These are phyloP conservation scores for Musa acuminata DNA, from an alignment of 176 grass and related monocot species.

Conservation along the genomic window DNA sequence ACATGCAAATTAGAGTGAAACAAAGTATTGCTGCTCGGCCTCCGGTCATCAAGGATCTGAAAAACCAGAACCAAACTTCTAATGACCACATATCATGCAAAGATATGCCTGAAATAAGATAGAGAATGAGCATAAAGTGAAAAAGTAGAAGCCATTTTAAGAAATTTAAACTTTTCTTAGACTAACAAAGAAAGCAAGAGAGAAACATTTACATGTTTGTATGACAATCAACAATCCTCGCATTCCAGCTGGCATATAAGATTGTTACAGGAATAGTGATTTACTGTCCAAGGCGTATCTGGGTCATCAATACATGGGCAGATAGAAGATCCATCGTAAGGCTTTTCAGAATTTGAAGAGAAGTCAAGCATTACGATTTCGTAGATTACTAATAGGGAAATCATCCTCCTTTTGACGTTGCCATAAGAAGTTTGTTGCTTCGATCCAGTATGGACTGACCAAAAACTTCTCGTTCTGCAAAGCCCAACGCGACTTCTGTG, in stretches of 20 bases:
- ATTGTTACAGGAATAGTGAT: background rate
- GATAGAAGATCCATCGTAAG: background rate
- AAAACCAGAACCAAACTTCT: too few species aligned
- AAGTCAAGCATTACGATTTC: background rate
- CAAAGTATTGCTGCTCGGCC: too few species aligned
- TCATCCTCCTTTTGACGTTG: conserved; percentile 38
- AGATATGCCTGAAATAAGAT: too few species aligned
- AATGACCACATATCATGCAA: too few species aligned
- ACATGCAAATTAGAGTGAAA: too few species aligned
- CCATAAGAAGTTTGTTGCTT: conserved; percentile 63
- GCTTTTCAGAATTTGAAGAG: background rate
- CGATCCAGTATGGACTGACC: conserved; percentile 59
- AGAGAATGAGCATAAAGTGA: too few species aligned
- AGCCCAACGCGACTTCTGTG: conserved; percentile 57
- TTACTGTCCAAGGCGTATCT: background rate
- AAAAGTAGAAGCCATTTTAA: too few species aligned
- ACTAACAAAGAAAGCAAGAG: background rate
- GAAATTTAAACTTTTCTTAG: too few species aligned
- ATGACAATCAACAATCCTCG: background rate
- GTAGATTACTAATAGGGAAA: conserved; percentile 23
- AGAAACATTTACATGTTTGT: background rate
- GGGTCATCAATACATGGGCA: too few species aligned
- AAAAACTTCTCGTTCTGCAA: conserved; percentile 52
- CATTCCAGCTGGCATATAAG: background rate
- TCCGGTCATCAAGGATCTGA: too few species aligned